Evolutionary conservation across 2,329 filamentous ascomycete genomes (phyloP).

Genomic region (Arthrobotrys entomopaga): DNA sequence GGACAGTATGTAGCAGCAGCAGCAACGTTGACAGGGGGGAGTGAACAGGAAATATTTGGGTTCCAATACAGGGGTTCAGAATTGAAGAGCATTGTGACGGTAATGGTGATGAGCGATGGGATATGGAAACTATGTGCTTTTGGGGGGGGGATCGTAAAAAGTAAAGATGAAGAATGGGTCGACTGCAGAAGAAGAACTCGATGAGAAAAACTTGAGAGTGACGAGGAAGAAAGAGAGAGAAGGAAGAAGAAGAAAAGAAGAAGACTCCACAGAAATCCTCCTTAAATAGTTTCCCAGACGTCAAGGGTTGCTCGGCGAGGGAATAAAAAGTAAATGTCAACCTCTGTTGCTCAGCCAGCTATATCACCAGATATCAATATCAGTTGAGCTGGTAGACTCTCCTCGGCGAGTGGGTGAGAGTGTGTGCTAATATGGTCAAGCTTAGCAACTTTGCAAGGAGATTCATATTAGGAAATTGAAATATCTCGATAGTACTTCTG

Average conservation of each 20-base stretch:
- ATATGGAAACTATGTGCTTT: conserved; percentile 4
- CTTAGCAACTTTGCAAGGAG: no score
- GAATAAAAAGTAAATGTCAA: not conserved
- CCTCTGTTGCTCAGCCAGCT: no score
- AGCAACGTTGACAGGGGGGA: not conserved
- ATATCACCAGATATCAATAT: no score
- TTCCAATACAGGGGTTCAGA: not conserved
- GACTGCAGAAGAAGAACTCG: conserved; percentile 4
- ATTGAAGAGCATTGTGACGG: not conserved
- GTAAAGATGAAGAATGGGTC: not conserved
- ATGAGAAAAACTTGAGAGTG: conserved; percentile 8
- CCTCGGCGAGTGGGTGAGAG: no score
- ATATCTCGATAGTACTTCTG: no score
- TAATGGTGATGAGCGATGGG: not conserved
- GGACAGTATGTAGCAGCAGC: not conserved
- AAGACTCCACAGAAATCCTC: not conserved
- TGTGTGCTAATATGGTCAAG: no score
- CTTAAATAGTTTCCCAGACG: conserved; percentile 7
- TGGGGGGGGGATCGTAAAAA: not conserved
- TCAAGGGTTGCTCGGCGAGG: not conserved
- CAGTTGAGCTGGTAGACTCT: no score
- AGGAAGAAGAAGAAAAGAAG: conserved; percentile 22
- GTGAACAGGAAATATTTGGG: not conserved
- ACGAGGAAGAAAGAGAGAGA: not conserved
- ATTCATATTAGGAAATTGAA: no score